Percentiles rank a stretch among this genome's conserved stretches.
These are phyloP conservation scores for Puccinia hordei DNA, from an alignment of 1,284 basidiomycete species.

Conservation along the genomic window DNA sequence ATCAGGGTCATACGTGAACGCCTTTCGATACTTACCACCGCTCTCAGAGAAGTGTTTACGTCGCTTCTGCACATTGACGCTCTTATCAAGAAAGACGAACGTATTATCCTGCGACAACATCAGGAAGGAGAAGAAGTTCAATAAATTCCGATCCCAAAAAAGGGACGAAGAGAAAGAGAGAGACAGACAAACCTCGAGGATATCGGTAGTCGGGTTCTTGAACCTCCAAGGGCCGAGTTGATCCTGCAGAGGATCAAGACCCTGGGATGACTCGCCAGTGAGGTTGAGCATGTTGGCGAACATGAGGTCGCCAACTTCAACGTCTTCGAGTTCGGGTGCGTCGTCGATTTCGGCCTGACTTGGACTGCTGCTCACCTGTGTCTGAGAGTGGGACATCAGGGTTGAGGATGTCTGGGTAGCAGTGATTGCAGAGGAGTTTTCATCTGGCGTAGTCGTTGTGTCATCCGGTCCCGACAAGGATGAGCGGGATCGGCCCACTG, in stretches of 20 bases:
- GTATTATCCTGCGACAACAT: conserved; percentile 57
- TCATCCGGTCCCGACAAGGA: neutral
- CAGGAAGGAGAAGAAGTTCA: too few relatives aligned
- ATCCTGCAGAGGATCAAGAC: conserved; percentile 54
- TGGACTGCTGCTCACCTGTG: conserved; percentile 52
- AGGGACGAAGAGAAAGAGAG: neutral
- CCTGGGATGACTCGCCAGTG: conserved; percentile 30
- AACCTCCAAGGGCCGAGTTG: conserved; percentile 61
- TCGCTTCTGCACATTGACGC: conserved; percentile 58
- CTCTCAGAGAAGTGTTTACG: conserved; percentile 59
- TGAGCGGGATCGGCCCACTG: neutral
- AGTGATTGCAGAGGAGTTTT: neutral
- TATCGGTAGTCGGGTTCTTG: conserved; percentile 59
- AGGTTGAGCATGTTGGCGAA: conserved; percentile 55
- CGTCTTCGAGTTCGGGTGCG: conserved; percentile 56
- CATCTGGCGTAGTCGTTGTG: neutral
- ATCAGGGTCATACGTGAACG: conserved; percentile 59
- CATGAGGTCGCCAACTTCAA: conserved; percentile 56
- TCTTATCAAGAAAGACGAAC: conserved; percentile 60
- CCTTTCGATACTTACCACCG: conserved; percentile 56
- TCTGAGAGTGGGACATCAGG: conserved; percentile 26
- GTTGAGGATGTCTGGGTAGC: neutral
- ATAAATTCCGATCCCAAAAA: neutral
- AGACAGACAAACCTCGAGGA: conserved; percentile 57
- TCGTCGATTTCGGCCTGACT: conserved; percentile 55